Conservation (phyloP, 352 stramenopile genomes). For the Phytophthora cryptogea region DNA sequence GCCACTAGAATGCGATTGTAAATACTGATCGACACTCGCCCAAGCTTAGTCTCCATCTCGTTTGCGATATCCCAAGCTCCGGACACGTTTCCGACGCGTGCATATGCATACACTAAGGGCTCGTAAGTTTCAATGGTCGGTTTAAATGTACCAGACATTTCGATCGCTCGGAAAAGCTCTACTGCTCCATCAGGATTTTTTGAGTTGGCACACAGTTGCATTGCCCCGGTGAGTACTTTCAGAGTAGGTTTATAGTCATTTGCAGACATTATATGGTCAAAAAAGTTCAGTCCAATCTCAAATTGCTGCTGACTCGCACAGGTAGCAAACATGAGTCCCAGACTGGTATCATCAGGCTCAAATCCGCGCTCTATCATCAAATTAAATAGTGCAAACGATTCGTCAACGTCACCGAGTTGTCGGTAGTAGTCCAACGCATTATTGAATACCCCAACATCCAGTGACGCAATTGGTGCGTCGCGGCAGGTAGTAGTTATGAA, state of each 20-base stretch:
- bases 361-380: slow-evolving; percentile 56
- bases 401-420: slow-evolving; percentile 46
- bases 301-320: slow-evolving; percentile 49
- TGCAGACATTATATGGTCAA: slow-evolving; percentile 60
- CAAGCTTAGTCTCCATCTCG: slow-evolving; percentile 53
- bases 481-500: slow-evolving; percentile 56
- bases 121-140: slow-evolving; percentile 50
- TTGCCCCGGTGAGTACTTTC: slow-evolving; percentile 55
- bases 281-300: slow-evolving; percentile 59
- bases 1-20: slow-evolving; percentile 68
- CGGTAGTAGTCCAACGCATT: slow-evolving; percentile 70
- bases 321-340: slow-evolving; percentile 64
- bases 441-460: slow-evolving; percentile 67
- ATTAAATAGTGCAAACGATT: slow-evolving; percentile 62
- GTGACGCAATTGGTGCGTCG: slow-evolving; percentile 32
- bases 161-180: slow-evolving; percentile 55
- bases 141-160: slow-evolving; percentile 39
- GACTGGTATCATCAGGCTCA: slow-evolving; percentile 45
- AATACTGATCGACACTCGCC: slow-evolving; percentile 38
- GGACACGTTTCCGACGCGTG: slow-evolving; percentile 49
- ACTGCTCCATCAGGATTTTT: slow-evolving; percentile 50
- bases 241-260: slow-evolving; percentile 48
- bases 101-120: slow-evolving; percentile 58
- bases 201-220: slow-evolving; percentile 52
- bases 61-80: slow-evolving; percentile 43